phyloP scores from a whole-genome alignment of 805 yeast species.

The Saccharomycopsis schoenii region DNA sequence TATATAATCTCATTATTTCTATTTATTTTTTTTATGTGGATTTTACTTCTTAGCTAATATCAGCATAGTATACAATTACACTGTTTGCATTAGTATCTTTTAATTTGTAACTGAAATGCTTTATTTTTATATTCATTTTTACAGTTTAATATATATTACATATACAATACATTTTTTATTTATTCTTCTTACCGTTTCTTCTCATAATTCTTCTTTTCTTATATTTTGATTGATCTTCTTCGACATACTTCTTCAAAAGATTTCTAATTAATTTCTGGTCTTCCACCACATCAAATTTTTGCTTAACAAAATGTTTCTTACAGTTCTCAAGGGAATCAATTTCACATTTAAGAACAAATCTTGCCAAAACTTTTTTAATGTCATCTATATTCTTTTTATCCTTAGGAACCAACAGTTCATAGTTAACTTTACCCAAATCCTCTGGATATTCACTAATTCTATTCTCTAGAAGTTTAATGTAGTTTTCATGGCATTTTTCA shows the following conservation, averaged over 20 bases:
- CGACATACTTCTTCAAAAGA: constrained; percentile 33
- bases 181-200: background rate
- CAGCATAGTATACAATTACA: no score
- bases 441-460: constrained; percentile 42
- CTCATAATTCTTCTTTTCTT: constrained; percentile 9
- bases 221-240: background rate
- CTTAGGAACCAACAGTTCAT: constrained; percentile 4
- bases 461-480: constrained; percentile 26
- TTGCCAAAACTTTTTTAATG: constrained; percentile 37
- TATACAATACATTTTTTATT: background rate
- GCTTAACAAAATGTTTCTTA: constrained; percentile 19
- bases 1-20: no score
- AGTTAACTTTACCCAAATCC: background rate
- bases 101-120: background rate
- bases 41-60: no score
- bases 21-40: no score
- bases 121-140: background rate
- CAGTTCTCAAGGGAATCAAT: constrained; percentile 38
- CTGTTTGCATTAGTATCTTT: no score
- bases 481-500: constrained; percentile 23
- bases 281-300: constrained; percentile 35
- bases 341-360: constrained; percentile 48
- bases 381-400: constrained; percentile 8
- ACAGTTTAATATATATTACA: background rate
- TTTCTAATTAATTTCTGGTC: constrained; percentile 53